Percentiles rank a stretch among this genome's conserved stretches.
These are phyloP conservation scores for Pythium brassicae DNA, from an alignment of 352 stramenopile genomes.

Conservation along the genomic window DNA sequence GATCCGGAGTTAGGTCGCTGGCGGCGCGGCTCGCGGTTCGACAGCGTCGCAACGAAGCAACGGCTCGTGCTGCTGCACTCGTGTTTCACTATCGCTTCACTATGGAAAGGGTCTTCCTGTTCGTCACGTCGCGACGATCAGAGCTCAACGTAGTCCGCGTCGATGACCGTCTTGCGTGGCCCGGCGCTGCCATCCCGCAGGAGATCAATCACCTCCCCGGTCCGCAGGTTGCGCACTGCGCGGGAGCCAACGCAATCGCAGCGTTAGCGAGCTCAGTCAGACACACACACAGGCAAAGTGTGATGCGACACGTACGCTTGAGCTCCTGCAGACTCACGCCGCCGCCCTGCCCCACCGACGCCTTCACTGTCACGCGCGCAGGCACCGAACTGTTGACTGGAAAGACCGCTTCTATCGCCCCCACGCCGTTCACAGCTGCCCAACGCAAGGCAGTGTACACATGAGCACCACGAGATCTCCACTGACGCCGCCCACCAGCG, in stretches of 20 bases:
- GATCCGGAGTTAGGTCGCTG: constrained; percentile 38
- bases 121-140: constrained; percentile 13
- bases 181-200: constrained; percentile 37
- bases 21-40: too few relatives aligned
- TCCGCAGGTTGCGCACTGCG: constrained; percentile 49
- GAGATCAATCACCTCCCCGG: constrained; percentile 63
- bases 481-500: too few relatives aligned
- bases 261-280: neutral
- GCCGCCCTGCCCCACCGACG: constrained; percentile 32
- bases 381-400: constrained; percentile 35
- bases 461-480: neutral
- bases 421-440: constrained; percentile 62
- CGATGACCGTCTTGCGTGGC: constrained; percentile 51
- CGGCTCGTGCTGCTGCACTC: neutral
- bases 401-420: constrained; percentile 60
- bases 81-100: too few relatives aligned
- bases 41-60: constrained; percentile 1
- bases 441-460: constrained; percentile 1
- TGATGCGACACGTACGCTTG: constrained; percentile 41
- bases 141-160: constrained; percentile 71
- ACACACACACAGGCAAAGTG: neutral
- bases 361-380: constrained; percentile 53
- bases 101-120: too few relatives aligned
- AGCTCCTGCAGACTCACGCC: constrained; percentile 46
- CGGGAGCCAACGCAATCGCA: neutral